Percentiles rank a stretch among this genome's conserved stretches.
phyloP scores from a whole-genome alignment of 768 basidiomycete species.

The Piloderma croceum region DNA sequence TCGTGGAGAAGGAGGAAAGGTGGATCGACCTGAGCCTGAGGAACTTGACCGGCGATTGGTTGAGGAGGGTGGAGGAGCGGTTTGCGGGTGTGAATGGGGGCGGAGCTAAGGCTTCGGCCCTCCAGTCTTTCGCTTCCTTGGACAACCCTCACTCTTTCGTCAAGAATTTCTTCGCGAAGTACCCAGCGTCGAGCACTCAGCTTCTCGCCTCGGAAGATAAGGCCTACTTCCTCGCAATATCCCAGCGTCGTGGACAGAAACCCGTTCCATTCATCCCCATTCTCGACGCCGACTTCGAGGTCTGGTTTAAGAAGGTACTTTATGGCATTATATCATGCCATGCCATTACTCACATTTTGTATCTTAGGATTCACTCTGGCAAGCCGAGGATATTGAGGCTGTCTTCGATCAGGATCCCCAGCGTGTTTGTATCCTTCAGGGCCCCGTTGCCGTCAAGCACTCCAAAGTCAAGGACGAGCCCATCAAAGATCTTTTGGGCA shows the following conservation, averaged over 20 bases:
- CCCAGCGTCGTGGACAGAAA: slow-evolving; percentile 95
- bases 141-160: slow-evolving; percentile 79
- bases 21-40: slow-evolving; percentile 92
- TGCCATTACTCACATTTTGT: slow-evolving; percentile 9
- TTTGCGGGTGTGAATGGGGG: slow-evolving; percentile 84
- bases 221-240: slow-evolving; percentile 92
- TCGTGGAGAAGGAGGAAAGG: slow-evolving; percentile 81
- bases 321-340: slow-evolving; percentile 1
- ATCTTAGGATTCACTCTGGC: slow-evolving; percentile 89
- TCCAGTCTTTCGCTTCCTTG: slow-evolving; percentile 78
- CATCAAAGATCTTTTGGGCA: slow-evolving; percentile 85
- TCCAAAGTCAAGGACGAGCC: slow-evolving; percentile 88
- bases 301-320: slow-evolving; percentile 98
- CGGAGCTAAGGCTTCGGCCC: slow-evolving; percentile 71
- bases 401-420: slow-evolving; percentile 99
- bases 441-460: slow-evolving; percentile 90
- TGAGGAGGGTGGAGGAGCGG: slow-evolving; percentile 91
- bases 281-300: slow-evolving; percentile 87
- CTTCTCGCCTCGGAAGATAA: slow-evolving; percentile 90
- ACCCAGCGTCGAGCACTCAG: slow-evolving; percentile 77
- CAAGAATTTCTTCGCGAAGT: slow-evolving; percentile 76
- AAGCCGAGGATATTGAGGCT: slow-evolving; percentile 95
- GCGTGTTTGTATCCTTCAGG: slow-evolving; percentile 95
- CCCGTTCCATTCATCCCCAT: slow-evolving; percentile 98
- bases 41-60: slow-evolving; percentile 94